Base-by-base conservation (phyloP, 31 red algal genomes). In the Odonthalia washingtoniensis region DNA sequence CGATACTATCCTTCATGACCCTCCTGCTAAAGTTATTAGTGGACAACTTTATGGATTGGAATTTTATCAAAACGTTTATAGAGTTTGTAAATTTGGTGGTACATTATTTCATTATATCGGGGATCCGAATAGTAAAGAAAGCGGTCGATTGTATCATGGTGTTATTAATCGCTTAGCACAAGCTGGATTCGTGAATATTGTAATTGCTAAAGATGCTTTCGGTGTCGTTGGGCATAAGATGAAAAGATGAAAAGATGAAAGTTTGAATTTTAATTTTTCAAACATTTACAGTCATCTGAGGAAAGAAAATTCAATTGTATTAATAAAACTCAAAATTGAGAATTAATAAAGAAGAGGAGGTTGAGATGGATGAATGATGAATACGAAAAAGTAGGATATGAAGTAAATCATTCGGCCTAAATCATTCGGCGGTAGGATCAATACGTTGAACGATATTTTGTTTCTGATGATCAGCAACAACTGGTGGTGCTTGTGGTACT, bases 91-190 rank as follows among this genome's bases (percentile, higher is more conserved):
- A 30, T 42, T 5, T 16, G 46, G 46, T 40, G 92, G 63, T n/a
- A 17, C 32, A 43, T 37, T 95, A 5, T 95, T 89, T 70, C 92
- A 95, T 61, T 95, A 95, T 57, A 77, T 95, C 37, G 87, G 92
- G 2, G 86, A 93, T 37, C 90, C 90, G 1, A 78, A 57, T 46
- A 88, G 84, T 87, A 62, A 35, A 30, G 91, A 94, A 63, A 86
- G 83, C 65, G 91, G 91, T 0, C 62, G 91, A 46, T 42, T 94
- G 80, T 94, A 81, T 63, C 64, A 43, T 27, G 91, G 91, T 3
- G 70, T 94, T 31, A 0, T 27, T n/a, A 62, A 89, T n/a, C 74
- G 90, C 26, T 38, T 93, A 37, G 3, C 41, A 5, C 39, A 87
- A 39, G 90, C 46, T 2, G 85, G 85, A 37, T 93, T 93, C 76